Percentiles rank a stretch among this genome's conserved stretches.
phyloP scores from a whole-genome alignment of 257 asterid species.

The Ocimum tenuiflorum region DNA sequence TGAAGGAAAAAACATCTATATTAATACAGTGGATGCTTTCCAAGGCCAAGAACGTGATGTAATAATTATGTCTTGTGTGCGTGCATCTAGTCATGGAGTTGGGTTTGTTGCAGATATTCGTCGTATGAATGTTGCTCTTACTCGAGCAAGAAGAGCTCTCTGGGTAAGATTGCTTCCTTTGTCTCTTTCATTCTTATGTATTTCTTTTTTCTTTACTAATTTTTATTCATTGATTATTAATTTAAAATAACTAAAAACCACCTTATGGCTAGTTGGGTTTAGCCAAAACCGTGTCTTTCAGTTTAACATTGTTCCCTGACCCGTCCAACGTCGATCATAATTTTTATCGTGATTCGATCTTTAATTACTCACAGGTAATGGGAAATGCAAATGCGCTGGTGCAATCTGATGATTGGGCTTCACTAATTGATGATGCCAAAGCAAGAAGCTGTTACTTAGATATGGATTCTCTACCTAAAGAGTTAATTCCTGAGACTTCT shows the following conservation, averaged over 20 bases:
- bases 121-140: constrained; percentile 97
- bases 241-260: not conserved
- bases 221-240: too few species aligned
- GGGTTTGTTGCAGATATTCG: constrained; percentile 98
- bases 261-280: too few species aligned
- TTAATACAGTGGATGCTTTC: constrained; percentile 96
- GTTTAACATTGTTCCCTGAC: not conserved
- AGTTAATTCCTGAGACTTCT: constrained; percentile 52
- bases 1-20: constrained; percentile 90
- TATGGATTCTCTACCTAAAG: constrained; percentile 91
- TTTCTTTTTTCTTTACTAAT: not conserved
- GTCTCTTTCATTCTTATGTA: not conserved
- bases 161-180: constrained; percentile 54
- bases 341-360: constrained; percentile 13
- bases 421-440: constrained; percentile 77
- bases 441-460: constrained; percentile 74
- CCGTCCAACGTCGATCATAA: not conserved
- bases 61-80: constrained; percentile 95
- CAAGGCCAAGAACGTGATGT: constrained; percentile 99
- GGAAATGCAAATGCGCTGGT: constrained; percentile 83
- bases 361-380: constrained; percentile 57
- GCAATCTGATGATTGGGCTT: constrained; percentile 95
- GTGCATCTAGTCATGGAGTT: constrained; percentile 88
- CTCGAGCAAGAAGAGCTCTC: constrained; percentile 96
- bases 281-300: not conserved